Evolutionary conservation across 495 filamentous ascomycete genomes (phyloP).

Genomic region (Thermochaetoides thermophila): DNA sequence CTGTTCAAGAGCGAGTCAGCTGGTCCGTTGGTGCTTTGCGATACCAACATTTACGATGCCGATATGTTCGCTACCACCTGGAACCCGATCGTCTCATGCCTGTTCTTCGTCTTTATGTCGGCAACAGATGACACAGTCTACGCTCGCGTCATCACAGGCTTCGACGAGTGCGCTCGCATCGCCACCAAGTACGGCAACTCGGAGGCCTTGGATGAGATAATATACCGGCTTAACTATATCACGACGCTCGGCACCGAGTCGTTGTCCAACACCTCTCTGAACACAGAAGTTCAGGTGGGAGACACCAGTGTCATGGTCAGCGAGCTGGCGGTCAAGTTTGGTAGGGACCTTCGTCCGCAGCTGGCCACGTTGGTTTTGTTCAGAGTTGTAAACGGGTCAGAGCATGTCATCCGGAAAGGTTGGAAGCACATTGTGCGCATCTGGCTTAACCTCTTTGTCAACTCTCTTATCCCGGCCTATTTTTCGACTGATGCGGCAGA

Average conservation of each 20-base stretch:
- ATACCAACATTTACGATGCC: conserved; percentile 90
- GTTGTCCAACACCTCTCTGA: conserved; percentile 70
- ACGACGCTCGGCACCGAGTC: conserved; percentile 63
- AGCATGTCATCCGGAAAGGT: conserved; percentile 55
- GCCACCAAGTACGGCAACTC: conserved; percentile 72
- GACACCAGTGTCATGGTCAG: conserved; percentile 97
- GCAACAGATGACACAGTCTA: conserved; percentile 97
- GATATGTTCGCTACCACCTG: conserved; percentile 96
- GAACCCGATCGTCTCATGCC: conserved; percentile 84
- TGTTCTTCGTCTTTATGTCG: conserved; percentile 98
- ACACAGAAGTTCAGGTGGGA: conserved; percentile 88
- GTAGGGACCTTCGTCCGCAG: conserved; percentile 83
- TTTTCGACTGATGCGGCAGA: conserved; percentile 57
- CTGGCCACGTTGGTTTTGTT: conserved; percentile 89
- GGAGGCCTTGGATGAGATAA: conserved; percentile 80
- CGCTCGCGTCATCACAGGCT: conserved; percentile 79
- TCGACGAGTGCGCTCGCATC: conserved; percentile 91
- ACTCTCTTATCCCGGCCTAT: conserved; percentile 79
- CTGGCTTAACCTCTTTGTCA: conserved; percentile 90
- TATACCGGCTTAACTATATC: conserved; percentile 79
- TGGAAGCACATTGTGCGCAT: conserved; percentile 83
- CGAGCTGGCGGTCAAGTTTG: conserved; percentile 93
- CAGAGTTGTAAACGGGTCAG: conserved; percentile 71
- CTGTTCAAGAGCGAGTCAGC: conserved; percentile 69
- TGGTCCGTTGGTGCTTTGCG: conserved; percentile 58